Base-by-base conservation (phyloP, 768 basidiomycete species). In the Erythrobasidium yunnanense region DNA sequence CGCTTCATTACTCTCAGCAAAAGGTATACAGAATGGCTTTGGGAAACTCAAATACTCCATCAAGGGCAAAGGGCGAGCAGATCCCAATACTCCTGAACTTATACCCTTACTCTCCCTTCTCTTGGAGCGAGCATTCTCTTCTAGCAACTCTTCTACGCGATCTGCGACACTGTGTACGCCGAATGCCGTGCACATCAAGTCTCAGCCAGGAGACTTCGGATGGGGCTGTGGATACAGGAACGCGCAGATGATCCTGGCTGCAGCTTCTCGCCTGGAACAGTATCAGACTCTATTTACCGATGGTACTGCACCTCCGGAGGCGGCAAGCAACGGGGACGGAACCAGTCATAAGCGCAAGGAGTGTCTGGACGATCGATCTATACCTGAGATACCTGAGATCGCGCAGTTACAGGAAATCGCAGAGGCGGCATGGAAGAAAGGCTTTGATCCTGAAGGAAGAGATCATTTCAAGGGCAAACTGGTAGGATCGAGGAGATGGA, bases 211-310 rank as follows among this genome's bases (percentile, higher is more conserved):
- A 1, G 71, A 72, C 17, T 69, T 33, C 42, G 66, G 62, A 0
- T 71, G 63, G 62, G 68, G 68, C 1, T 71, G 71, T 56, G 69
- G 72, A 1, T 73, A 73, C 63, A 66, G 66, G 38, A 71, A 71
- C 51, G 35, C 65, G 1, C 69, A 70, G 27, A 73, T 73, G 70
- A 4, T 71, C 17, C 65, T 70, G 50, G 68, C 72, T 18, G 51
- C 70, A 3, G n/a, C 56, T 1, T 55, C 67, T 20, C 62, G 70
- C 46, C 22, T 70, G 15, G 52, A 35, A 20, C n/a, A 23, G 23
- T 27, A 51, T 8, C 51, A 38, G 17, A 23, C 30, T 23, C 2
- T 22, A 6, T 22, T 55, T 23, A 15, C 1, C 13, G 18, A 23
- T 20, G 54, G 34, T 42, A 42, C n/a, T n/a, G n/a, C n/a, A n/a